Evolutionary conservation across 1,139 yeast species (phyloP).

Genomic region (Taphrina populina): DNA sequence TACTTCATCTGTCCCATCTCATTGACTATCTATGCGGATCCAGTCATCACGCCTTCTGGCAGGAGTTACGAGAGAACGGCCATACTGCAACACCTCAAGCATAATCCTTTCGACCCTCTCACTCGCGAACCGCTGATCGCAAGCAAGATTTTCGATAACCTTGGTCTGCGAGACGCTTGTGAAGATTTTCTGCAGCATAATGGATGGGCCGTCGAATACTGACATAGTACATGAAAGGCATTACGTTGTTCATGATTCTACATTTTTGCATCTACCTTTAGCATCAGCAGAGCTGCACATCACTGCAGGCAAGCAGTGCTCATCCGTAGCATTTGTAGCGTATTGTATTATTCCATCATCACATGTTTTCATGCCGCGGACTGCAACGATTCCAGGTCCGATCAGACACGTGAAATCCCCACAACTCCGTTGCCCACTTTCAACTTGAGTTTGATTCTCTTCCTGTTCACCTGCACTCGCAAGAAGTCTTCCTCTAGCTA

Average conservation of each 20-base stretch:
- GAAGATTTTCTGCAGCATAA: constrained; percentile 41
- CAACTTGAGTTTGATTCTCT: too few relatives aligned
- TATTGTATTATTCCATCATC: too few relatives aligned
- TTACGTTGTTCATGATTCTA: neutral
- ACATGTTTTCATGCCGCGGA: too few relatives aligned
- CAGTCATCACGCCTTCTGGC: constrained; percentile 56
- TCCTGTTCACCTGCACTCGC: too few relatives aligned
- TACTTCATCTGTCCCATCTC: constrained; percentile 53
- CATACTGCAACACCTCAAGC: constrained; percentile 48
- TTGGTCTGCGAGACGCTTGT: constrained; percentile 51
- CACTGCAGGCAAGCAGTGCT: too few relatives aligned
- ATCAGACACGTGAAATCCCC: too few relatives aligned
- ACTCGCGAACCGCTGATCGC: constrained; percentile 49
- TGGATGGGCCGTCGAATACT: constrained; percentile 41
- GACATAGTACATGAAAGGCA: neutral
- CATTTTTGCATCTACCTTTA: too few relatives aligned
- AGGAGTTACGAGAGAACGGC: constrained; percentile 52
- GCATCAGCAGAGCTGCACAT: too few relatives aligned
- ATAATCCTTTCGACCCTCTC: constrained; percentile 50
- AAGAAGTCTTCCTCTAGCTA: too few relatives aligned
- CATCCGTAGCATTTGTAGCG: too few relatives aligned
- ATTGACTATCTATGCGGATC: constrained; percentile 49
- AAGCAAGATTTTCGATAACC: constrained; percentile 51
- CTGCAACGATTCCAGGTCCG: too few relatives aligned
- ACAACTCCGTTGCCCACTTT: too few relatives aligned